Conservation (phyloP, 2,329 filamentous ascomycete genomes). For the Coniochaeta ligniaria region DNA sequence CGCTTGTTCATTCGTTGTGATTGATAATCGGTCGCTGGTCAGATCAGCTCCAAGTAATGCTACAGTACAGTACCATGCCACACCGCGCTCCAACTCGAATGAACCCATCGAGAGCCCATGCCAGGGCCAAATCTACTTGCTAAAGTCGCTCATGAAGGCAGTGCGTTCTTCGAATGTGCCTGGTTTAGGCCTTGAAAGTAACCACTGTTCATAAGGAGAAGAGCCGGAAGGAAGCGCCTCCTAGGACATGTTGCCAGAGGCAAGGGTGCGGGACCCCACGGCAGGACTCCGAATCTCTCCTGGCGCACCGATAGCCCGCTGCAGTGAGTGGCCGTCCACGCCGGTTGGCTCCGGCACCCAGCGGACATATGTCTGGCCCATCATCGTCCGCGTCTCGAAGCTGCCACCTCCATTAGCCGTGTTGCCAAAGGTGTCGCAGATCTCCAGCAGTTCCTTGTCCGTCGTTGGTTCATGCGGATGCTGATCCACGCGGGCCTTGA, state of each 20-base stretch:
- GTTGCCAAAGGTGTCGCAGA: constrained; percentile 89
- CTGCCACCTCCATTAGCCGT: constrained; percentile 81
- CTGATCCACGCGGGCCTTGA: constrained; percentile 59
- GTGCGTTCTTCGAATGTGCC: not conserved
- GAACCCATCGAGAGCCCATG: not conserved
- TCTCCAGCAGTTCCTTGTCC: constrained; percentile 66
- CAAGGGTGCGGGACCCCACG: constrained; percentile 13
- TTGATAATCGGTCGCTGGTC: not conserved
- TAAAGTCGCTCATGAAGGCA: not conserved
- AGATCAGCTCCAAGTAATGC: not conserved
- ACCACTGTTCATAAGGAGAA: not conserved
- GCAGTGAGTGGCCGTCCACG: constrained; percentile 29
- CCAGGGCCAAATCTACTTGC: too few relatives aligned
- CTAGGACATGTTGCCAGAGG: not conserved
- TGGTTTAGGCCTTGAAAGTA: not conserved
- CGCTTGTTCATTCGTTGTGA: constrained; percentile 1
- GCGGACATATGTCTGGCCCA: constrained; percentile 36
- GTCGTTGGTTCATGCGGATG: constrained; percentile 32
- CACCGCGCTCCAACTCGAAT: not conserved
- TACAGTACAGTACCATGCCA: not conserved
- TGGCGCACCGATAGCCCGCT: constrained; percentile 43
- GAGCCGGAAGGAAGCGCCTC: not conserved
- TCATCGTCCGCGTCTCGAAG: constrained; percentile 58
- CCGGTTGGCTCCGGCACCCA: constrained; percentile 45
- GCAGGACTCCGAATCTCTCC: constrained; percentile 66